Conservation (phyloP, 768 basidiomycete genomes). For the Phanerochaete sordida region DNA sequence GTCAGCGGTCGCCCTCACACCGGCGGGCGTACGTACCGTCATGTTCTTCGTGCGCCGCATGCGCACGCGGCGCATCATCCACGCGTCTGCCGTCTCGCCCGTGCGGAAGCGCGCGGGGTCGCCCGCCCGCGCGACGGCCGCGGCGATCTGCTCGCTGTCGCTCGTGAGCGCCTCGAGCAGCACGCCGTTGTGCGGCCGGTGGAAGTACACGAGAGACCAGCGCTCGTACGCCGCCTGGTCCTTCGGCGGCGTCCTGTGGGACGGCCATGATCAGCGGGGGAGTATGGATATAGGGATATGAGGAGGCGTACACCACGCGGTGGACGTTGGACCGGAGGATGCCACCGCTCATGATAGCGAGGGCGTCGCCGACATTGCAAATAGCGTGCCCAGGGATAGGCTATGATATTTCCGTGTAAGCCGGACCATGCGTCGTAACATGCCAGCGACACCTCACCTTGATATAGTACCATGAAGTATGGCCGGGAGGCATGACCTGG, state of each 20-base stretch:
- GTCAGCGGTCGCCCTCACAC: background rate
- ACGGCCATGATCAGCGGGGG: background rate
- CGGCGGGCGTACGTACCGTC: constrained; percentile 24
- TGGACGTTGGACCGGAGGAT: constrained; percentile 63
- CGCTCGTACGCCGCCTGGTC: constrained; percentile 46
- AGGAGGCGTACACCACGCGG: constrained; percentile 48
- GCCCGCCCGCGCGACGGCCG: constrained; percentile 28
- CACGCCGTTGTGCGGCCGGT: constrained; percentile 52
- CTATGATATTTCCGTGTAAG: background rate
- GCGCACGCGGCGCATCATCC: constrained; percentile 37
- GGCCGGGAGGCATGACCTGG: constrained; percentile 60
- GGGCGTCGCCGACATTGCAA: constrained; percentile 51
- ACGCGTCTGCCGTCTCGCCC: constrained; percentile 33
- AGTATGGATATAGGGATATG: too few species aligned
- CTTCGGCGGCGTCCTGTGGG: constrained; percentile 47
- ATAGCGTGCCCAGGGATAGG: constrained; percentile 30
- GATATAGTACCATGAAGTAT: constrained; percentile 65
- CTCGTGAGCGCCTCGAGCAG: constrained; percentile 47
- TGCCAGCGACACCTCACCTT: constrained; percentile 35
- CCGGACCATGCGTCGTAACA: background rate
- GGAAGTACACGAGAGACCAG: constrained; percentile 69
- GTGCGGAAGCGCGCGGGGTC: constrained; percentile 33
- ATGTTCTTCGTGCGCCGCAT: constrained; percentile 37
- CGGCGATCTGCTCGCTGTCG: constrained; percentile 47
- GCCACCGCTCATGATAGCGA: constrained; percentile 60